These are phyloP conservation scores for Lobosporangium transversale DNA, from an alignment of 192 early-diverging fungal species.

Conservation along the genomic window DNA sequence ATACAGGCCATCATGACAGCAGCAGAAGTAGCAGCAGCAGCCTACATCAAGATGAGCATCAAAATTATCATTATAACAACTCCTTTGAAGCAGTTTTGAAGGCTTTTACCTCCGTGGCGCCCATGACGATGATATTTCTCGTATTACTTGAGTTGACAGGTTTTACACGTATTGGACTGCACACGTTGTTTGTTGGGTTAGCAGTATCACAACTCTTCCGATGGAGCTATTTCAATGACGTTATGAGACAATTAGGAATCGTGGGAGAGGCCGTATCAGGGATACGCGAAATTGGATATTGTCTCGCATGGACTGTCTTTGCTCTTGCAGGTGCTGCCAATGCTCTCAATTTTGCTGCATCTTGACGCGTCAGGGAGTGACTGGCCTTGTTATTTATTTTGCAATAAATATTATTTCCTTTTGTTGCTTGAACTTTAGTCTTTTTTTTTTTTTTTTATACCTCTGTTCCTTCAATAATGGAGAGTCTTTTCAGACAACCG, in stretches of 20 bases:
- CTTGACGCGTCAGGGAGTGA: too few relatives aligned
- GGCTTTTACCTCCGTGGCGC: slow-evolving; percentile 21
- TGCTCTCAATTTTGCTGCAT: slow-evolving; percentile 18
- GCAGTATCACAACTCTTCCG: slow-evolving; percentile 20
- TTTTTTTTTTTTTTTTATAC: neutral
- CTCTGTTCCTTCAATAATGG: too few relatives aligned
- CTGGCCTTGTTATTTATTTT: neutral
- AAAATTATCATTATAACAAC: slow-evolving; percentile 4
- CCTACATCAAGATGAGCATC: neutral
- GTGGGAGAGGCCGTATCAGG: neutral
- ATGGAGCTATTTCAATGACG: slow-evolving; percentile 12
- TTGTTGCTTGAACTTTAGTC: neutral
- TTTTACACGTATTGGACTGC: slow-evolving; percentile 33
- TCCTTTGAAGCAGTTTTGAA: slow-evolving; percentile 24
- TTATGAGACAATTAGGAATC: slow-evolving; percentile 34
- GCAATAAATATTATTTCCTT: neutral
- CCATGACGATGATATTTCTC: slow-evolving; percentile 22
- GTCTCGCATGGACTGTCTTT: slow-evolving; percentile 28
- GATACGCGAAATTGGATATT: slow-evolving; percentile 12
- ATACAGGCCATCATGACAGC: too few relatives aligned
- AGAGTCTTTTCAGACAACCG: slow-evolving; percentile 5
- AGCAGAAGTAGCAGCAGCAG: too few relatives aligned
- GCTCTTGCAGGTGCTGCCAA: slow-evolving; percentile 32
- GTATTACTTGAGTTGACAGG: slow-evolving; percentile 31
- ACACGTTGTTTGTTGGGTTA: slow-evolving; percentile 36